Evolutionary conservation across 495 filamentous ascomycete species (phyloP).

Genomic region (Tuber aestivum): DNA sequence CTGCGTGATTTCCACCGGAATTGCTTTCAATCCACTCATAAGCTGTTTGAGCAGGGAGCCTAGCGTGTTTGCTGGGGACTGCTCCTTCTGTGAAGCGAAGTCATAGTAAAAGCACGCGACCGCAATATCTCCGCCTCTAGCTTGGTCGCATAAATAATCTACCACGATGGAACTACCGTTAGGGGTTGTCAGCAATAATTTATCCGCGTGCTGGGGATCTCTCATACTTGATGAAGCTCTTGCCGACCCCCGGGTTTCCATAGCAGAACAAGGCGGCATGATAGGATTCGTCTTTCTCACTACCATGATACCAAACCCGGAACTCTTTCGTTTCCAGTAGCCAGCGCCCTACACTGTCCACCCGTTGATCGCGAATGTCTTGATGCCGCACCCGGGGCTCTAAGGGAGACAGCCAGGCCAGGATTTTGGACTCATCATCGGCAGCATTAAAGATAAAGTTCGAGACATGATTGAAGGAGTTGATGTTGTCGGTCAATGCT

Average conservation of each 20-base stretch:
- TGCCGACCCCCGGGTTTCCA: neutral
- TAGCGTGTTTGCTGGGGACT: neutral
- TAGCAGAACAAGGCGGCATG: neutral
- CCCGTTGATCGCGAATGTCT: neutral
- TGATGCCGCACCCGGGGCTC: too few relatives aligned
- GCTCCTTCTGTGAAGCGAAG: too few relatives aligned
- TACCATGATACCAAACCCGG: neutral
- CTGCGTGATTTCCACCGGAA: neutral
- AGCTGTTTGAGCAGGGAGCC: neutral
- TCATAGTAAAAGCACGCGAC: too few relatives aligned
- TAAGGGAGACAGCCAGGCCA: too few relatives aligned
- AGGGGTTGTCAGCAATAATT: neutral
- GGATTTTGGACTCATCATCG: too few relatives aligned
- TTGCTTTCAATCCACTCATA: neutral
- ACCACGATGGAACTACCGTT: neutral
- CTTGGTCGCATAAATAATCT: neutral
- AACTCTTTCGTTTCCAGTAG: neutral
- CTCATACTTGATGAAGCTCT: neutral
- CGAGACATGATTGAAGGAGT: too few relatives aligned
- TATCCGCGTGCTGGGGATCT: too few relatives aligned
- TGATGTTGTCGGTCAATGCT: too few relatives aligned
- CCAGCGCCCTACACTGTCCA: neutral
- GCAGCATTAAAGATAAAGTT: too few relatives aligned
- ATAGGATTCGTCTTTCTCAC: neutral
- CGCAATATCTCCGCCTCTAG: neutral